Conservation (phyloP, 768 basidiomycete species). For the Trametes sanguinea region DNA sequence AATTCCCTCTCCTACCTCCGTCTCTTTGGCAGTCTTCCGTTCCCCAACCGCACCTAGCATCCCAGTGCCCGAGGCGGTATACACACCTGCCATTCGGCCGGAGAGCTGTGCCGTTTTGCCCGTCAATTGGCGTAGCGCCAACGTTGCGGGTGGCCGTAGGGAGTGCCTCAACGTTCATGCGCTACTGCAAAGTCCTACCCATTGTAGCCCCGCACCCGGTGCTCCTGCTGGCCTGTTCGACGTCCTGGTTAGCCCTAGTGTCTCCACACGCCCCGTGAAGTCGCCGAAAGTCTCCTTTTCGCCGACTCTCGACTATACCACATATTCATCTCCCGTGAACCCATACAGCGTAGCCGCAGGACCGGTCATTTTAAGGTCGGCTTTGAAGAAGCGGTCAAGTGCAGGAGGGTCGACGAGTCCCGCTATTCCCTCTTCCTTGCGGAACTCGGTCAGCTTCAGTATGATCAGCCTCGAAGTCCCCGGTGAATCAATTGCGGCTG, state of each 20-base stretch:
- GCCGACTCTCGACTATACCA: neutral
- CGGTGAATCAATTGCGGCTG: neutral
- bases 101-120: conserved; percentile 18
- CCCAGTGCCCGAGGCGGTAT: conserved; percentile 15
- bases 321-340: neutral
- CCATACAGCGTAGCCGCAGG: neutral
- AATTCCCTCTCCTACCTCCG: conserved; percentile 4
- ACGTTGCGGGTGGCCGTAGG: neutral
- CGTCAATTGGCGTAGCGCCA: conserved; percentile 6
- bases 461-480: conserved; percentile 1
- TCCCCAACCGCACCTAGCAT: conserved; percentile 9
- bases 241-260: neutral
- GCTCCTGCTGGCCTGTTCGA: neutral
- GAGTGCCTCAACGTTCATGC: neutral
- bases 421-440: conserved; percentile 17
- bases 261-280: neutral
- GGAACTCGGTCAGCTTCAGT: conserved; percentile 19
- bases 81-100: conserved; percentile 7
- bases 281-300: conserved; percentile 20
- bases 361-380: conserved; percentile 3
- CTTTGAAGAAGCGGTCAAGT: neutral
- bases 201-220: conserved; percentile 2
- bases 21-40: conserved; percentile 15
- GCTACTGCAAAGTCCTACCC: conserved; percentile 6
- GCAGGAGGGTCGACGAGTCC: conserved; percentile 13